Percentiles rank a stretch among this genome's conserved stretches.
Evolutionary conservation across 306 rosid genomes (phyloP).

Genomic region (Glycine soja): DNA sequence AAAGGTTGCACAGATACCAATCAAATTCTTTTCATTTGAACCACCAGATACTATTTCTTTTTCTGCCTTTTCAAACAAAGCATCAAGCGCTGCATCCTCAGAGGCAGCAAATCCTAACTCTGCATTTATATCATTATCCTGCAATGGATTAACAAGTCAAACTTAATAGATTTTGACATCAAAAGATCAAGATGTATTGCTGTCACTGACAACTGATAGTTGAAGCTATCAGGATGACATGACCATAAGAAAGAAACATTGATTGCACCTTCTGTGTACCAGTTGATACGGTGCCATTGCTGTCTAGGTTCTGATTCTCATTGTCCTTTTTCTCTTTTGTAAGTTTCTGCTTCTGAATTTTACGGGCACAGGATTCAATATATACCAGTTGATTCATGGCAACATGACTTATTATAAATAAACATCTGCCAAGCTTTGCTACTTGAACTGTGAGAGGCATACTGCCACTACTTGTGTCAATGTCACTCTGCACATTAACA

Average conservation of each 20-base stretch:
- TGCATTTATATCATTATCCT: conserved; percentile 80
- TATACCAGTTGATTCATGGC: conserved; percentile 94
- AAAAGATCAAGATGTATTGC: conserved; percentile 22
- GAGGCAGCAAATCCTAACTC: conserved; percentile 96
- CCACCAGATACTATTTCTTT: conserved; percentile 82
- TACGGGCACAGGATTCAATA: conserved; percentile 85
- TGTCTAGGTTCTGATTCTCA: conserved; percentile 57
- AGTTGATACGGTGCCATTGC: conserved; percentile 52
- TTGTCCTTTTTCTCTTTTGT: conserved; percentile 57
- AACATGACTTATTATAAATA: conserved; percentile 80
- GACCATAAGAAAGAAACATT: conserved; percentile 20
- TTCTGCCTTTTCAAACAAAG: conserved; percentile 83
- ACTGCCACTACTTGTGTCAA: conserved; percentile 53
- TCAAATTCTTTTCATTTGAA: conserved; percentile 71
- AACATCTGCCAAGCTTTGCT: conserved; percentile 74
- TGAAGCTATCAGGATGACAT: conserved; percentile 20
- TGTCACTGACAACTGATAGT: conserved; percentile 9
- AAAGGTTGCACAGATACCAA: conserved; percentile 80
- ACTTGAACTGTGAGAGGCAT: conserved; percentile 67
- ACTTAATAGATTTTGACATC: conserved; percentile 11
- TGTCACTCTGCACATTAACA: conserved; percentile 63
- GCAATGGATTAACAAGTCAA: conserved; percentile 44
- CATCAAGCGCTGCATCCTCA: conserved; percentile 92
- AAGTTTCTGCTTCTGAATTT: conserved; percentile 84
- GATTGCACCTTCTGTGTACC: conserved; percentile 67